phyloP scores from a whole-genome alignment of 2,329 filamentous ascomycete species.

The Chaetomium strumarium region DNA sequence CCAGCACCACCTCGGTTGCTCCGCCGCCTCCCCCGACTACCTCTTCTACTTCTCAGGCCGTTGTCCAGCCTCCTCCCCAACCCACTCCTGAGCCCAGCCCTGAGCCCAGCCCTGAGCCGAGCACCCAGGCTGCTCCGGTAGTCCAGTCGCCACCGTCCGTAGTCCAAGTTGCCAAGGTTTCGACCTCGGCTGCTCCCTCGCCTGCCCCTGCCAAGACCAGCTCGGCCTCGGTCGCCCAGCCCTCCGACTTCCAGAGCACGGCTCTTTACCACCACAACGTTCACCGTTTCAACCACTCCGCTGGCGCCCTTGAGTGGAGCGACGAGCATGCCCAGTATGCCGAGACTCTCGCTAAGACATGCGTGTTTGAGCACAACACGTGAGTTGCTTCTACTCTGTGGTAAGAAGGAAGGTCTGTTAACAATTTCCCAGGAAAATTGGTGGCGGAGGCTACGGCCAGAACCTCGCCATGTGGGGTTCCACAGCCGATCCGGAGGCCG shows the following conservation, averaged over 20 bases:
- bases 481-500: constrained; percentile 35
- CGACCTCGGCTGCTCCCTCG: constrained; percentile 1
- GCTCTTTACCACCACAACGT: constrained; percentile 74
- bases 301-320: constrained; percentile 60
- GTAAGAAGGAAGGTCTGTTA: constrained; percentile 23
- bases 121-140: constrained; percentile 11
- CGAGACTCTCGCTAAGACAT: constrained; percentile 55
- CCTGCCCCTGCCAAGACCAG: constrained; percentile 6
- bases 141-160: constrained; percentile 15
- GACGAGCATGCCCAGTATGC: constrained; percentile 59
- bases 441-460: constrained; percentile 71
- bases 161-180: background rate
- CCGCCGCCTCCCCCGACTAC: constrained; percentile 14
- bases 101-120: constrained; percentile 7
- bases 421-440: constrained; percentile 42
- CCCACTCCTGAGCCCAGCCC: constrained; percentile 6
- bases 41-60: constrained; percentile 6
- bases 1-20: constrained; percentile 18
- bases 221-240: constrained; percentile 16
- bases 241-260: constrained; percentile 29
- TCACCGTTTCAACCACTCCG: constrained; percentile 78
- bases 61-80: constrained; percentile 11
- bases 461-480: constrained; percentile 70
- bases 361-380: constrained; percentile 71
- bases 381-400: constrained; percentile 41